Evolutionary conservation across 208 protist species (phyloP), one percentile per base, ranked within the genome.

Genomic region (Acanthamoeba castellanii): DNA sequence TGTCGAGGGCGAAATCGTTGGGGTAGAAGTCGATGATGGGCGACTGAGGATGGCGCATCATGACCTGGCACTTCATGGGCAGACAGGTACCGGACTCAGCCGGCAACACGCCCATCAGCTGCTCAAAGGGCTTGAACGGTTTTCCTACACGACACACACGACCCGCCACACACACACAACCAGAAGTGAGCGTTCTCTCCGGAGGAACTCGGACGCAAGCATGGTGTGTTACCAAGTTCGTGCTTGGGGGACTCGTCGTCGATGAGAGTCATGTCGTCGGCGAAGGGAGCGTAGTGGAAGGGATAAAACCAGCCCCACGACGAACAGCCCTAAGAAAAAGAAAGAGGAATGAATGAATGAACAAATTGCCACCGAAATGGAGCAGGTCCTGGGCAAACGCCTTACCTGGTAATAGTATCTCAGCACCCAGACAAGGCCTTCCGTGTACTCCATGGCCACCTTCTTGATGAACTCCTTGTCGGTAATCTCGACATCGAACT

Each of bases 341-440:
- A 20, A 37, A 47, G 64, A 72, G 20, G 9, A 72, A 16, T 7
- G 64, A 72, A 72, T 9, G 70, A 7, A 11, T 47, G 34, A 78
- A 5, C 70, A 78, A 4, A 22, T 42, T n/a, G 13, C 14, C 22
- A 27, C 22, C 4, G 4, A 5, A 3, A 66, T 27, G 13, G 22
- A 25, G 11, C n/a, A 32, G 6, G 59, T 27, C 20, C 3, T 92
- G 93, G 2, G 22, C n/a, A 94, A 5, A 94, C 13, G 99, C 20
- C 99, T 99, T 61, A 81, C 72, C 72, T 98, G 96, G 92, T 99
- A 99, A 97, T 99, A 99, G 98, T 99, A 99, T 18, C 96, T 95
- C 95, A 99, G 97, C n/a, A 99, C 99, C 99, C 99, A 99, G 94
- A 97, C 97, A 61, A 99, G 97, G 32, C 99, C 99, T 84, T 99